phyloP scores from a whole-genome alignment of 352 stramenopile genomes.

The Globisporangium mamillatum region DNA sequence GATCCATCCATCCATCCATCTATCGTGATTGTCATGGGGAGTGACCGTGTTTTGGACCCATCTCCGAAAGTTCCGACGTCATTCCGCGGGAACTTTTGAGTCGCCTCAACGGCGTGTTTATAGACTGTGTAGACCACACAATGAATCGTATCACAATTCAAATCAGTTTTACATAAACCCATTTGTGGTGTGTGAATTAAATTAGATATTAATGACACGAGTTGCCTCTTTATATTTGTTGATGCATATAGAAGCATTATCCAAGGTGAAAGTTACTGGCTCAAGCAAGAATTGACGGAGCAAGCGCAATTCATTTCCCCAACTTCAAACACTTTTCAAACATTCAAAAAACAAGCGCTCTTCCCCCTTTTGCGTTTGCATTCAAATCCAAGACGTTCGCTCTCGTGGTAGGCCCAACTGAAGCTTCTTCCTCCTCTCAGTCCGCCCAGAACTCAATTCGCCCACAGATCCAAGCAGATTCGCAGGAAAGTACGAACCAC shows the following conservation, averaged over 20 bases:
- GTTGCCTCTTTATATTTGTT: not conserved
- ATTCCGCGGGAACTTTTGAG: not conserved
- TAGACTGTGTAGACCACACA: not conserved
- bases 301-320: conserved; percentile 2
- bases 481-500: conserved; percentile 13
- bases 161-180: not conserved
- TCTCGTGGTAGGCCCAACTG: not conserved
- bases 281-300: too few species aligned
- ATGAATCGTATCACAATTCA: conserved; percentile 1
- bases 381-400: not conserved
- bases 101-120: not conserved
- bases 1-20: conserved; percentile 2
- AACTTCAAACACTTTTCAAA: conserved; percentile 12
- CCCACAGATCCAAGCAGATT: conserved; percentile 2
- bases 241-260: too few species aligned
- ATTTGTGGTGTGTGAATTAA: not conserved
- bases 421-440: not conserved
- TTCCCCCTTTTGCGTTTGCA: conserved; percentile 7
- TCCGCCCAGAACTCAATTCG: not conserved
- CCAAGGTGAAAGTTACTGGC: too few species aligned
- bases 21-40: not conserved
- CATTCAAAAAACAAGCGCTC: conserved; percentile 17
- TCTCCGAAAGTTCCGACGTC: conserved; percentile 9
- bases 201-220: not conserved
- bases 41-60: conserved; percentile 3